Evolutionary conservation across 306 rosid species (phyloP).

Genomic region (Dicorynia guianensis): DNA sequence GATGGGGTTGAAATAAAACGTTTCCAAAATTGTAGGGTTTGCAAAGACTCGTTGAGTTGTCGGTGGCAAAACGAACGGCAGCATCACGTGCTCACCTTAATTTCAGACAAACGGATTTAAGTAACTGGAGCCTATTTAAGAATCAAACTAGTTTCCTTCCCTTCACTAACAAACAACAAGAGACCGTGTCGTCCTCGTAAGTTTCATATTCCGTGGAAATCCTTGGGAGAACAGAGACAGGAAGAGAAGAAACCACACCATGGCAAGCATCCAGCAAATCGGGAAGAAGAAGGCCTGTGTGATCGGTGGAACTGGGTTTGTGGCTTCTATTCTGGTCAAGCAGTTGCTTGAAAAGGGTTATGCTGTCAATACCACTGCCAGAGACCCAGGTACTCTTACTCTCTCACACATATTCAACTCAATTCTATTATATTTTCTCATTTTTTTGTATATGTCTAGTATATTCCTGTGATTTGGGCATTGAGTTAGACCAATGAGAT

Average conservation of each 20-base stretch:
- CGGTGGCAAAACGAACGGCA: too few species aligned
- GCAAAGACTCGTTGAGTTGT: too few species aligned
- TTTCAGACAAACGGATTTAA: background rate
- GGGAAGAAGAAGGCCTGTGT: slow-evolving; percentile 70
- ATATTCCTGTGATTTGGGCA: too few species aligned
- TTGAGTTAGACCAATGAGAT: too few species aligned
- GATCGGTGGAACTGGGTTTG: slow-evolving; percentile 74
- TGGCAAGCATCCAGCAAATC: slow-evolving; percentile 50
- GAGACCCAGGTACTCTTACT: slow-evolving; percentile 64
- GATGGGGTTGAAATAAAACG: too few species aligned
- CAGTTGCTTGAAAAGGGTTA: slow-evolving; percentile 74
- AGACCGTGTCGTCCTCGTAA: too few species aligned
- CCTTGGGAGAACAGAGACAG: background rate
- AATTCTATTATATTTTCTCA: too few species aligned
- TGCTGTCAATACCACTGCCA: slow-evolving; percentile 73
- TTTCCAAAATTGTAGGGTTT: too few species aligned
- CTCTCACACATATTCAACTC: too few species aligned
- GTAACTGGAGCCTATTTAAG: slow-evolving; percentile 39
- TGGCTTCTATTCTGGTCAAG: slow-evolving; percentile 71
- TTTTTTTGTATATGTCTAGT: too few species aligned
- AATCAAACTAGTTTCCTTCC: background rate
- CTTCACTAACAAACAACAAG: background rate
- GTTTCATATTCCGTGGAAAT: background rate
- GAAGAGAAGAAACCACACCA: slow-evolving; percentile 7
- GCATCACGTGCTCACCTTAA: slow-evolving; percentile 37